Evolutionary conservation across 768 basidiomycete species (phyloP).

Genomic region (Leccinum olivaceopallidum): DNA sequence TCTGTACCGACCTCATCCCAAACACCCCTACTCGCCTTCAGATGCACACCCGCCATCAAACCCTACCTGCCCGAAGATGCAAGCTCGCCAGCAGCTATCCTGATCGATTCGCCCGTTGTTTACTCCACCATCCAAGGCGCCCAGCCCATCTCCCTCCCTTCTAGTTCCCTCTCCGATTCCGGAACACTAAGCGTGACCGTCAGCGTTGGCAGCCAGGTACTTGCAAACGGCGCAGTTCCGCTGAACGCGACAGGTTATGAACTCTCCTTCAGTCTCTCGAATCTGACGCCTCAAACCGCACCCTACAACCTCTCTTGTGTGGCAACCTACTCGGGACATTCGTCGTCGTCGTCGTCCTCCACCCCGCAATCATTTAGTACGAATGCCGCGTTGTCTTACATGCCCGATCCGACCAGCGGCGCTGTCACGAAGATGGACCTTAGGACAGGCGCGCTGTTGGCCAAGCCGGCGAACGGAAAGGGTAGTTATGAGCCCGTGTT

Average conservation of each 20-base stretch:
- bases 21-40: slow-evolving; percentile 51
- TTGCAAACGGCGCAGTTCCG: slow-evolving; percentile 48
- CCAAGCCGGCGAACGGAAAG: slow-evolving; percentile 48
- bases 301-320: slow-evolving; percentile 34
- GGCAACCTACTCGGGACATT: slow-evolving; percentile 29
- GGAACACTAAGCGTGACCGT: slow-evolving; percentile 43
- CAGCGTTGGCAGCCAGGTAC: slow-evolving; percentile 41
- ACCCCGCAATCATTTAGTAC: slow-evolving; percentile 42
- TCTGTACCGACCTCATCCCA: slow-evolving; percentile 38
- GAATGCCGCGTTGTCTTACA: slow-evolving; percentile 44
- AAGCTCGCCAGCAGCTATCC: slow-evolving; percentile 41
- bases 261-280: slow-evolving; percentile 48
- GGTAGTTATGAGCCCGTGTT: slow-evolving; percentile 47
- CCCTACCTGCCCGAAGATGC: slow-evolving; percentile 60
- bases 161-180: slow-evolving; percentile 27
- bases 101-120: slow-evolving; percentile 54
- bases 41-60: slow-evolving; percentile 56
- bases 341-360: slow-evolving; percentile 34
- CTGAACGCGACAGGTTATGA: slow-evolving; percentile 51
- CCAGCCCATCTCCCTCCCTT: slow-evolving; percentile 37
- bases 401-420: slow-evolving; percentile 48
- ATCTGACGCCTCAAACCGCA: slow-evolving; percentile 40
- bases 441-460: slow-evolving; percentile 55
- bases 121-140: slow-evolving; percentile 47
- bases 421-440: slow-evolving; percentile 61